Evolutionary conservation across 2,329 filamentous ascomycete species (phyloP), one percentile per base, ranked within the genome.

Genomic region (Sporothrix brunneoviolacea): DNA sequence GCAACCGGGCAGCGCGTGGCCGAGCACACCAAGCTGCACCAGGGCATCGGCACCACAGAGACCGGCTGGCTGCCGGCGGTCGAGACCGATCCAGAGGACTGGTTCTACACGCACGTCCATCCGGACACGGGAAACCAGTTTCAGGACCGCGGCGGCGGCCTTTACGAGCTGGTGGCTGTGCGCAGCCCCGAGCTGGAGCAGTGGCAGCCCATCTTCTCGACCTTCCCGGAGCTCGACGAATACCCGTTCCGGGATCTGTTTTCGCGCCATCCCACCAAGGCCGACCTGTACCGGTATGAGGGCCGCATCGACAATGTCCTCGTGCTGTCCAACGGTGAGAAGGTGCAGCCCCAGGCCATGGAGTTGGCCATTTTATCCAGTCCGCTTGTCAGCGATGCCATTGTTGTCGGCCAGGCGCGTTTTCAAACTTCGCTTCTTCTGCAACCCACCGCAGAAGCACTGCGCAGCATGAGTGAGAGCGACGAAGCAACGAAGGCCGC

Each of bases 181-280:
- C 60, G 63, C 0, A 46, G 54, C 4, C 48, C 59, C 1, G 50
- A 61, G 5, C 12, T 51, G 4, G 55, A 60, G 18, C 47, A 48
- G 1, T 56, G 59, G 16, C 61, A 62, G 43, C 57, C 58, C 13
- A 35, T 64, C 4, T 69, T 66, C 42, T 50, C 56, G 5, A 57
- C 64, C 3, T 69, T 66, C 45, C 64, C 61, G 0, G 54, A 64
- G 9, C 37, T 57, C 1, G 44, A 62, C 3, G 61, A 60, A 32
- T 68, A 66, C 32, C 57, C 56, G 6, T 68, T 65, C 19, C 62
- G 60, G 15, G 68, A 71, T 41, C 53, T 71, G 0, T 69, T 61
- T 33, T 52, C 54, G 21, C 59, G 36, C 13, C 67, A 63, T 54
- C 62, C 60, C 10, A 52, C 44, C 2, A 57, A 60, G 33, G 13